These are phyloP conservation scores for Beauveria brongniartii DNA, from an alignment of 2,329 filamentous ascomycete species.

Conservation along the genomic window DNA sequence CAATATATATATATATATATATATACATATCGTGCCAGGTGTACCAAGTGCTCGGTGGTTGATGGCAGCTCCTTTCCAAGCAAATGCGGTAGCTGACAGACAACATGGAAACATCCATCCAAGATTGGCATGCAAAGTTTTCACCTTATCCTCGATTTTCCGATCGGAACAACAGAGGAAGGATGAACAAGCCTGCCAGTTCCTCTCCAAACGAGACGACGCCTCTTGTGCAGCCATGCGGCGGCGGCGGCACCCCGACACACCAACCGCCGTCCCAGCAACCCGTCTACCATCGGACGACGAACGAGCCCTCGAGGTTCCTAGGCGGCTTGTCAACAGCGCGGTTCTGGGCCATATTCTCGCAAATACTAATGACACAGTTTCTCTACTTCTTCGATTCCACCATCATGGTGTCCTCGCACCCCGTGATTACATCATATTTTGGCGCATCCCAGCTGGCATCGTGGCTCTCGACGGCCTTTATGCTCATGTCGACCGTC, in stretches of 20 bases:
- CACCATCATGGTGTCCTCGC: conserved; percentile 73
- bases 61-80: background rate
- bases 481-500: conserved; percentile 66
- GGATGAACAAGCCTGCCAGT: background rate
- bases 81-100: background rate
- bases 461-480: conserved; percentile 75
- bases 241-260: background rate
- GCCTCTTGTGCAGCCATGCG: background rate
- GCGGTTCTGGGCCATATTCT: conserved; percentile 57
- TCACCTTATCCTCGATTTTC: background rate
- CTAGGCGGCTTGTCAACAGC: conserved; percentile 37
- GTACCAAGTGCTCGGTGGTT: background rate
- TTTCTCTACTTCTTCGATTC: conserved; percentile 62
- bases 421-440: conserved; percentile 74
- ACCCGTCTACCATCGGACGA: background rate
- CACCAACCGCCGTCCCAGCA: background rate
- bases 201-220: background rate
- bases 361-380: conserved; percentile 46
- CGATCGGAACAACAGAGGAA: background rate
- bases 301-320: conserved; percentile 19
- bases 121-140: background rate
- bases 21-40: too few relatives aligned
- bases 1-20: background rate
- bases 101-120: background rate
- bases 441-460: conserved; percentile 70